Evolutionary conservation across 75 land plant species (phyloP), one percentile per base, ranked within the genome.

Genomic region (Cupressus sempervirens): DNA sequence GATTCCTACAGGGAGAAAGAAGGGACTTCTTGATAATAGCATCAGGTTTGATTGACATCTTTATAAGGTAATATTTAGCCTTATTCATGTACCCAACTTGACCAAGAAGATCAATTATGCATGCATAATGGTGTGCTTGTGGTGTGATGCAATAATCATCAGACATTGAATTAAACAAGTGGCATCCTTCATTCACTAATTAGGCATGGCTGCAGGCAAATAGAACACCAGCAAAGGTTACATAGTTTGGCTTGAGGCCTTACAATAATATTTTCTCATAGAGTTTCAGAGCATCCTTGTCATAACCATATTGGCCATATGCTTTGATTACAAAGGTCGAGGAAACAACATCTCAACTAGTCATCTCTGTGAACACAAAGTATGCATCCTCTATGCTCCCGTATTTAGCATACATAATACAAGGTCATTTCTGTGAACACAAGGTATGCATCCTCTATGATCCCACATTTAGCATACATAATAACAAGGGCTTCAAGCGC

Each of bases 161-260:
- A 0, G 82, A 11, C 93, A 91, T 91, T 29, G 91, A 90, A 16
- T 81, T 46, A 58, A 91, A 91, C 85, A 85, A 84, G 30, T 41
- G 20, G 1, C 83, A 82, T 20, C 86, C 90, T 56, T 85, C 86
- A 53, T 88, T 88, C 34, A 88, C 89, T 4, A 90, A 90, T n/a
- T 91, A 91, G 15, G 88, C 89, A 90, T 92, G 93, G 68, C 89
- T 88, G 72, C 93, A 92, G 52, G 91, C 91, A 90, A 89, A 89
- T 65, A 89, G 75, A 14, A 91, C 85, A 38, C 88, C 92, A 70
- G 86, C 58, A 58, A 91, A 91, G 76, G 92, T 89, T 46, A 91
- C 67, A 48, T 38, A 83, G 77, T 91, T 90, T 36, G 92, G 92
- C 68, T 86, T 86, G 1, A 85, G 26, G 40, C 92, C 92, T 54